These are phyloP conservation scores for Phytophthora aleatoria DNA, from an alignment of 352 stramenopile species.

Conservation along the genomic window DNA sequence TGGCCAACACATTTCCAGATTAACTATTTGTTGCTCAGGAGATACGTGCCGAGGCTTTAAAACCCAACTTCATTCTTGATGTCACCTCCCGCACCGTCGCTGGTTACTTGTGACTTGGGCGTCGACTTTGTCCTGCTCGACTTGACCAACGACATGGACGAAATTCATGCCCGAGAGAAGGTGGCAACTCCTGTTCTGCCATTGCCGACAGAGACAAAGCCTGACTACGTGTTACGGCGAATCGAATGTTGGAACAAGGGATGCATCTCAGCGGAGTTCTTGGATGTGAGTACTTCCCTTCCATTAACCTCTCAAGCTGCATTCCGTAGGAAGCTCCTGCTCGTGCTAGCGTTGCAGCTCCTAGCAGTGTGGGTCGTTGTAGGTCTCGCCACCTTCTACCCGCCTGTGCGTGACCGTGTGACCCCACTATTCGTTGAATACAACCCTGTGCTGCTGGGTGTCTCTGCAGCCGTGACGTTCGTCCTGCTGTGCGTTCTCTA, in stretches of 20 bases:
- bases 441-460: slow-evolving; percentile 13
- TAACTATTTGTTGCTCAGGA: neutral
- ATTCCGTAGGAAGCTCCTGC: slow-evolving; percentile 44
- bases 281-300: slow-evolving; percentile 33
- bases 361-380: slow-evolving; percentile 32
- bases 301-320: slow-evolving; percentile 31
- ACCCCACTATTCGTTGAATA: slow-evolving; percentile 15
- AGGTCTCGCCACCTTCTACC: slow-evolving; percentile 28
- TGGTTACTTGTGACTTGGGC: neutral
- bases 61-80: neutral
- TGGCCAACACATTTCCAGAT: neutral
- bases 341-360: slow-evolving; percentile 37
- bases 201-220: slow-evolving; percentile 15
- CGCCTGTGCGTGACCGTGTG: slow-evolving; percentile 21
- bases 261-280: slow-evolving; percentile 22
- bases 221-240: slow-evolving; percentile 28
- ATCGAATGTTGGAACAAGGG: slow-evolving; percentile 28
- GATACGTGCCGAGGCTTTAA: too few relatives aligned
- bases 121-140: slow-evolving; percentile 34
- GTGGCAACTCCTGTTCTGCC: slow-evolving; percentile 19
- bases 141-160: slow-evolving; percentile 18
- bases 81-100: slow-evolving; percentile 1
- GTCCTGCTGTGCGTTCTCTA: slow-evolving; percentile 42
- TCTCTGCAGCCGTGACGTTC: slow-evolving; percentile 12
- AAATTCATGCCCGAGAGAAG: slow-evolving; percentile 14